phyloP scores from a whole-genome alignment of 495 filamentous ascomycete species.

The Lasiosphaeria ovina region DNA sequence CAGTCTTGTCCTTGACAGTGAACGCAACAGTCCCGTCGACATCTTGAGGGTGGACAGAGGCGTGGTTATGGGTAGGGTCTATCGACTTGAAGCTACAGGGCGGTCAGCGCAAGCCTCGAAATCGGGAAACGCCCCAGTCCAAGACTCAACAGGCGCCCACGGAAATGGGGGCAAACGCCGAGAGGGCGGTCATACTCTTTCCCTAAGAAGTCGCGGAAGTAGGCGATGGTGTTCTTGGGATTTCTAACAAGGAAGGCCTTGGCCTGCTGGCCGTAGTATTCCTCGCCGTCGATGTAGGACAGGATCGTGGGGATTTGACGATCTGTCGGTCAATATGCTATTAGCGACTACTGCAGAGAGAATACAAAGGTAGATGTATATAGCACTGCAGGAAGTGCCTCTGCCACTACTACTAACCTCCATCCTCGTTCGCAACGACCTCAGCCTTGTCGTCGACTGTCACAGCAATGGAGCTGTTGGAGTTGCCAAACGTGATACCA shows the following conservation, averaged over 20 bases:
- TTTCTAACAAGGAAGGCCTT: conserved; percentile 92
- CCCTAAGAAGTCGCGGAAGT: conserved; percentile 93
- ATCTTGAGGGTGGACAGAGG: conserved; percentile 86
- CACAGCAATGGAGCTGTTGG: conserved; percentile 93
- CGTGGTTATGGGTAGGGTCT: conserved; percentile 91
- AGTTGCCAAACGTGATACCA: conserved; percentile 97
- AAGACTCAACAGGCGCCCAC: background rate
- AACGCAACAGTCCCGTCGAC: conserved; percentile 73
- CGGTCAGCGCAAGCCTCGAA: conserved; percentile 7
- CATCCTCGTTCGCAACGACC: conserved; percentile 98
- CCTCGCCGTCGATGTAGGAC: conserved; percentile 91
- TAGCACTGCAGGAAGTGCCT: background rate
- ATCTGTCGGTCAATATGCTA: conserved; percentile 52
- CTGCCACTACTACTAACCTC: conserved; percentile 58
- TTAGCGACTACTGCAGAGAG: background rate
- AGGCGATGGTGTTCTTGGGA: conserved; percentile 85
- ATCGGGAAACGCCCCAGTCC: background rate
- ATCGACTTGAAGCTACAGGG: conserved; percentile 76
- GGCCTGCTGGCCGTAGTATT: conserved; percentile 94
- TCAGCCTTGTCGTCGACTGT: conserved; percentile 91
- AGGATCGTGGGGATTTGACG: conserved; percentile 94
- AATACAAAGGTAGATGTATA: background rate
- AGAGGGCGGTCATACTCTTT: conserved; percentile 64
- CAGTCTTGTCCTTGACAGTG: conserved; percentile 72
- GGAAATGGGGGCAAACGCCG: background rate